Evolutionary conservation across 768 basidiomycete genomes (phyloP), one percentile per base, ranked within the genome.

Genomic region (Lentinula guzmanii): DNA sequence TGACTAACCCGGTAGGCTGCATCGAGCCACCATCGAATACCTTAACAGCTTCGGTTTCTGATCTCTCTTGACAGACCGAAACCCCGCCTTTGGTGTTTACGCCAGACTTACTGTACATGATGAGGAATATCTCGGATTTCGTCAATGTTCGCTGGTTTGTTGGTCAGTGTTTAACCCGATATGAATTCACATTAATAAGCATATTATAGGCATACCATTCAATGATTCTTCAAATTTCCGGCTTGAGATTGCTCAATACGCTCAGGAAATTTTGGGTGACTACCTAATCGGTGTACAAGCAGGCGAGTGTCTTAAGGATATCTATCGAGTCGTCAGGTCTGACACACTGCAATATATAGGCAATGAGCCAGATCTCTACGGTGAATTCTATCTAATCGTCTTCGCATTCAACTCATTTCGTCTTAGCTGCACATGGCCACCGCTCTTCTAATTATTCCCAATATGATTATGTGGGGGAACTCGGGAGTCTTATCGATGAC

Each of bases 31-130:
- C 11, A n/a, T 33, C 34, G 31, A 10, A 28, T 11, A 10, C 13
- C 24, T 2, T 37, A n/a, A 54, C 16, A 15, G 8, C 34, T 42
- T 46, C 33, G 1, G 52, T 31, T 8, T 9, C 4, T 53, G 60
- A 61, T 61, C 7, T 28, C 8, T 54, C n/a, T 5, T 16, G 13
- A 16, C 61, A 82, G 70, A 86, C 83, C 13, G 75, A 77, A 15
- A 86, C 86, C 42, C 79, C 82, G 11, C 74, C 85, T 31, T 75
- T 85, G 55, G 73, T 79, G 51, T 78, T 82, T 35, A 80, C 84
- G 0, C 62, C 71, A 0, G 82, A 84, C 50, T 68, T 88, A 24
- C 74, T 88, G 67, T 78, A 81, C 67, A 73, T 82, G 62, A 76
- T 86, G 76, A 67, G 68, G 4, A 79, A 80, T 56, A 75, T 84